Evolutionary conservation across 1,284 basidiomycete genomes (phyloP).

Genomic region (Mycena sp.): DNA sequence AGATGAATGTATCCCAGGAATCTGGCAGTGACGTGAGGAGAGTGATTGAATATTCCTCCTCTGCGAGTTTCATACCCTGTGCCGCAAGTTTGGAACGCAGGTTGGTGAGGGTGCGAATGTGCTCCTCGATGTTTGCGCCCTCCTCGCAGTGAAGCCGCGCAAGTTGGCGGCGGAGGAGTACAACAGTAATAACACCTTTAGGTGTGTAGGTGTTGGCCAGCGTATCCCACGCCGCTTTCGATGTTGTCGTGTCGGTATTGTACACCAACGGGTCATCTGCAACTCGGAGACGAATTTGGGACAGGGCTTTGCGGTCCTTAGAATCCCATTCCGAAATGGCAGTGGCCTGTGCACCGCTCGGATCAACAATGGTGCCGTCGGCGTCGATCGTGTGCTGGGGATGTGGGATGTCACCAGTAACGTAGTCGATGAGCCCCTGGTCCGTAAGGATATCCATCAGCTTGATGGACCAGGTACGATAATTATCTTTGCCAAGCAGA

Average conservation of each 20-base stretch:
- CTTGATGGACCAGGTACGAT: constrained; percentile 10
- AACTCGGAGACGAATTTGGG: constrained; percentile 9
- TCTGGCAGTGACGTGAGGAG: constrained; percentile 19
- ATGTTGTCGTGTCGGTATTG: constrained; percentile 2
- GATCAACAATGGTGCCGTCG: constrained; percentile 5
- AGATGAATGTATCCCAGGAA: constrained; percentile 19
- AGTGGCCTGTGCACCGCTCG: background rate
- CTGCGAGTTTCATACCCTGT: constrained; percentile 2
- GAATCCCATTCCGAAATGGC: constrained; percentile 1
- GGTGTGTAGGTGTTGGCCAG: constrained; percentile 9
- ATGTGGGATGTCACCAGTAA: background rate
- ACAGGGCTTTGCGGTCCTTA: constrained; percentile 19
- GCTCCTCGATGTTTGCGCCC: constrained; percentile 2
- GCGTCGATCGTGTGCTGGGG: constrained; percentile 3
- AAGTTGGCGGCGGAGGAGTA: constrained; percentile 14
- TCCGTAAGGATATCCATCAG: constrained; percentile 10
- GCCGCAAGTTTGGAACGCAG: background rate
- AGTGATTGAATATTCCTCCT: constrained; percentile 10
- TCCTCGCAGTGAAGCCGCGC: constrained; percentile 3
- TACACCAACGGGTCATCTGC: constrained; percentile 9
- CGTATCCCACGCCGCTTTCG: constrained; percentile 5
- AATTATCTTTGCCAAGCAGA: no score
- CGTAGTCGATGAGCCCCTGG: constrained; percentile 6
- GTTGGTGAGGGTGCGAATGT: constrained; percentile 10
- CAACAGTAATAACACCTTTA: constrained; percentile 17